A percentile compares a stretch with the other conserved stretches of the same genome.
These are phyloP conservation scores for Tuber indicum DNA, from an alignment of 495 filamentous ascomycete species.

Conservation along the genomic window DNA sequence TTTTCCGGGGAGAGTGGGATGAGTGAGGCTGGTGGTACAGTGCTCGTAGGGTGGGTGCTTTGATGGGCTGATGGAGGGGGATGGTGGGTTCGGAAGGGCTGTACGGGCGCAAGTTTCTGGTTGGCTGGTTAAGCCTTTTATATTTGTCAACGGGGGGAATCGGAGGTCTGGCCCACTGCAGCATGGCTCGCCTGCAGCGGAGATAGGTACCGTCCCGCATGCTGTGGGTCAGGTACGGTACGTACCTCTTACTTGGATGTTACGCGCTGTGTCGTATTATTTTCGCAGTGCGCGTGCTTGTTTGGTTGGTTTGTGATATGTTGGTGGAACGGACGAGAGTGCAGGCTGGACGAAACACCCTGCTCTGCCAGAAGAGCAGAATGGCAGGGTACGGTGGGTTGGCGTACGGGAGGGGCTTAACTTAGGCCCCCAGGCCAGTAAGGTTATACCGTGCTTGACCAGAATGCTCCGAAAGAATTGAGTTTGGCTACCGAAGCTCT, in stretches of 20 bases:
- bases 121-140: not conserved
- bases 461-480: not conserved
- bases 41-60: not conserved
- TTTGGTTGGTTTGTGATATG: slow-evolving; percentile 1
- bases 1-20: not conserved
- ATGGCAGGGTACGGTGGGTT: not conserved
- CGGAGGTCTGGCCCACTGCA: not conserved
- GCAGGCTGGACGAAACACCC: not conserved
- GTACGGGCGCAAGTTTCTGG: not conserved
- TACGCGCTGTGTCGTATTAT: not conserved
- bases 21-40: not conserved
- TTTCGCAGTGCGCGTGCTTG: not conserved
- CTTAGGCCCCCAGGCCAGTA: not conserved
- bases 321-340: not conserved
- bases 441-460: not conserved
- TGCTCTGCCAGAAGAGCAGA: not conserved
- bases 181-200: not conserved
- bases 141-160: not conserved
- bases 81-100: not conserved
- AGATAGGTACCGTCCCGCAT: not conserved
- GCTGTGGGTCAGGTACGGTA: slow-evolving; percentile 1
- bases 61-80: not conserved
- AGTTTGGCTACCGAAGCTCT: not conserved
- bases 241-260: not conserved
- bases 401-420: not conserved